Conservation (phyloP, 1,284 basidiomycete genomes). For the Cutaneotrichosporon sp. region DNA sequence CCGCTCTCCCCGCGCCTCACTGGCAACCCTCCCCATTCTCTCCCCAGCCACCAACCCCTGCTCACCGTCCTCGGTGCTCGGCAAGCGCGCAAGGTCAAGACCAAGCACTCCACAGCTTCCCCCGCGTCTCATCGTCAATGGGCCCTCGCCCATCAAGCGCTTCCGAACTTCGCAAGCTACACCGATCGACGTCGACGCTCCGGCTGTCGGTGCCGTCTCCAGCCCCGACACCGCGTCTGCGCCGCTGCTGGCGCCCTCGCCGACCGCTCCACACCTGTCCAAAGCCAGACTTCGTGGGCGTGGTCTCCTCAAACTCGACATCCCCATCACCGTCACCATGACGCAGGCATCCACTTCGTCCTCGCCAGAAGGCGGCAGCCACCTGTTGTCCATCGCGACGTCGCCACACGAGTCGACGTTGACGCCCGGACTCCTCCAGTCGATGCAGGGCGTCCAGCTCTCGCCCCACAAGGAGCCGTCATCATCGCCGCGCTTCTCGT, state of each 20-base stretch:
- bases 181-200: background rate
- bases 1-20: background rate
- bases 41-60: background rate
- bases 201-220: background rate
- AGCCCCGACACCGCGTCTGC: background rate
- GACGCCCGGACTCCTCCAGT: conserved; percentile 14
- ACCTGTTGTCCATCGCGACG: background rate
- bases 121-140: background rate
- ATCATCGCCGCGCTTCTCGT: background rate
- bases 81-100: conserved; percentile 2
- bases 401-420: background rate
- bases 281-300: background rate
- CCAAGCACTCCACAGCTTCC: background rate
- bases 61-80: background rate
- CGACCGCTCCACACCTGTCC: background rate
- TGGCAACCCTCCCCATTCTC: background rate
- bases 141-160: conserved; percentile 5
- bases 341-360: background rate
- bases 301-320: background rate
- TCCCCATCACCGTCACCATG: background rate
- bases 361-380: background rate
- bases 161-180: background rate
- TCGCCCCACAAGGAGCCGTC: conserved; percentile 11
- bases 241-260: background rate
- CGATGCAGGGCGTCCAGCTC: conserved; percentile 21